Conservation (phyloP, 306 rosid genomes). For the Acacia melanoxylon region DNA sequence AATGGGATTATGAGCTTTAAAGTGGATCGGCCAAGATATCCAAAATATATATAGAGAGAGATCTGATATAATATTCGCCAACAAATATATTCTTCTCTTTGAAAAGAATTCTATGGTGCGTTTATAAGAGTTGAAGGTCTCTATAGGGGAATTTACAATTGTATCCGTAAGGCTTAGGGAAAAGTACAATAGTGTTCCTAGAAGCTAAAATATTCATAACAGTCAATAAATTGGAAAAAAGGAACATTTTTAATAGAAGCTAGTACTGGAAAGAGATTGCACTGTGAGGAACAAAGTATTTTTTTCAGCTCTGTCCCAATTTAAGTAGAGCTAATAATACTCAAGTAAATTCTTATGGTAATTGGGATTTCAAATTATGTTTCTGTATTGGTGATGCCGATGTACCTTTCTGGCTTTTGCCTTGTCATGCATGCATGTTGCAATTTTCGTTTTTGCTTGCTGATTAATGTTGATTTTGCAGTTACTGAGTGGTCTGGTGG, state of each 20-base stretch:
- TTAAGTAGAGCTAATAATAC: slow-evolving; percentile 13
- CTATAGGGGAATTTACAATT: background rate
- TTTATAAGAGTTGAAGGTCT: background rate
- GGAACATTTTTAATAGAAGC: background rate
- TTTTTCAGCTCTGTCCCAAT: background rate
- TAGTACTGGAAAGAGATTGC: background rate
- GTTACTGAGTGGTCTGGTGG: slow-evolving; percentile 99
- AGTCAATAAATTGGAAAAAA: background rate
- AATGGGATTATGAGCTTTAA: background rate
- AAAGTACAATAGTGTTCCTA: background rate
- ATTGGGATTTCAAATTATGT: background rate
- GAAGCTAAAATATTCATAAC: background rate
- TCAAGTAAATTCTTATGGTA: slow-evolving; percentile 13
- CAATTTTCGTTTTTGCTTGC: slow-evolving; percentile 23
- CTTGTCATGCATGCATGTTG: slow-evolving; percentile 21
- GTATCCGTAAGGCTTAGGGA: background rate
- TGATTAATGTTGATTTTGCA: slow-evolving; percentile 40
- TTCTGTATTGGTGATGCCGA: background rate
- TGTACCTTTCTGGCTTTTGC: slow-evolving; percentile 8
- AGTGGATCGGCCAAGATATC: background rate
- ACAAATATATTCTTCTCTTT: background rate
- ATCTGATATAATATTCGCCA: background rate
- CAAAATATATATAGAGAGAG: too few relatives aligned
- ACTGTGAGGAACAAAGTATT: background rate
- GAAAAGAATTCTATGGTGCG: background rate